Evolutionary conservation across 2,329 filamentous ascomycete species (phyloP).

Genomic region (Xenoacremonium recifei): DNA sequence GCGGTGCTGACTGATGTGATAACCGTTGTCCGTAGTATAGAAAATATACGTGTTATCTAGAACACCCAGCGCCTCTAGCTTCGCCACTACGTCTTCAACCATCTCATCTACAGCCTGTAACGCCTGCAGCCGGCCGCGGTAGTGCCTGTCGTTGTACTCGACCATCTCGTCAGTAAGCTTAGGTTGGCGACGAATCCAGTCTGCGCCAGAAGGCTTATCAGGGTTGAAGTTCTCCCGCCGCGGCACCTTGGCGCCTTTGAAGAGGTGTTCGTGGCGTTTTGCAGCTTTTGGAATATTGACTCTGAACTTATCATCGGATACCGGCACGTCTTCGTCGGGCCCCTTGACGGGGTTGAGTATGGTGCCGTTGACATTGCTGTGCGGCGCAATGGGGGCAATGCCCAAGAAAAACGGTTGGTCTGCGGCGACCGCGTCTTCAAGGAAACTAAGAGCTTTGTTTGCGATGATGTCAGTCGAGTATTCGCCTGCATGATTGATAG

Average conservation of each 20-base stretch:
- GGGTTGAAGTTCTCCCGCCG: slow-evolving; percentile 67
- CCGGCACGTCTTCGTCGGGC: slow-evolving; percentile 33
- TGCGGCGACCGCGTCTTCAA: slow-evolving; percentile 56
- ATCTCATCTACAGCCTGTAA: slow-evolving; percentile 57
- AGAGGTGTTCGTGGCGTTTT: slow-evolving; percentile 60
- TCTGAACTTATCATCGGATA: slow-evolving; percentile 1
- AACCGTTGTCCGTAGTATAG: slow-evolving; percentile 61
- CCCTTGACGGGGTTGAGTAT: slow-evolving; percentile 1
- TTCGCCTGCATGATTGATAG: slow-evolving; percentile 29
- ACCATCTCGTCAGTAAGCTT: slow-evolving; percentile 40
- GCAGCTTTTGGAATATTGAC: slow-evolving; percentile 51
- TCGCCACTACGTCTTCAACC: slow-evolving; percentile 44
- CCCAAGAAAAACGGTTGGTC: slow-evolving; percentile 65
- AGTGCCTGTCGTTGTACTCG: slow-evolving; percentile 49
- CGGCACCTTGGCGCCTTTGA: slow-evolving; percentile 58
- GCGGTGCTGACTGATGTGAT: slow-evolving; percentile 59
- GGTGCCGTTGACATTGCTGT: slow-evolving; percentile 47
- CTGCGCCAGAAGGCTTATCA: slow-evolving; percentile 39
- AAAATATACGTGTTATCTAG: slow-evolving; percentile 62
- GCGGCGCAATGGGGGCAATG: slow-evolving; percentile 65
- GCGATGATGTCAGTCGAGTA: slow-evolving; percentile 57
- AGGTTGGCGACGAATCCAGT: slow-evolving; percentile 44
- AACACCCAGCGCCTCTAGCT: slow-evolving; percentile 51
- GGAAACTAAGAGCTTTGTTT: slow-evolving; percentile 56
- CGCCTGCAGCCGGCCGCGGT: slow-evolving; percentile 49